Conservation (phyloP, 2,329 filamentous ascomycete species). For the Ciborinia camelliae region DNA sequence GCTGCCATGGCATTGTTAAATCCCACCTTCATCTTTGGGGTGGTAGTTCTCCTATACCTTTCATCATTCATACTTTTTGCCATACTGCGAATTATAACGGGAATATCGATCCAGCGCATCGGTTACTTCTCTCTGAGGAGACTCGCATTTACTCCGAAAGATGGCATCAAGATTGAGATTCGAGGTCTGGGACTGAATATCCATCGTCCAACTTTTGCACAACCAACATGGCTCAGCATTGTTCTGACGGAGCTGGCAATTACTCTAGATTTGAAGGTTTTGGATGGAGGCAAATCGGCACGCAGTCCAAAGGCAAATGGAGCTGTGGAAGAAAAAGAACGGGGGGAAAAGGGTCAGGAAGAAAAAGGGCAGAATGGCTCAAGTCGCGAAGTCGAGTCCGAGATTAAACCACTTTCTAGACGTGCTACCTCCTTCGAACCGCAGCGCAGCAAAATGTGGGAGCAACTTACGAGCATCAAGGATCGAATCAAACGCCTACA, state of each 20-base stretch:
- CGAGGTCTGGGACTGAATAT: conserved; percentile 82
- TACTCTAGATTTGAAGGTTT: conserved; percentile 70
- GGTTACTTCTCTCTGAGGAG: conserved; percentile 89
- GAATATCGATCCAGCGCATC: conserved; percentile 91
- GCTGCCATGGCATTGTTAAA: conserved; percentile 60
- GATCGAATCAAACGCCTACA: conserved; percentile 85
- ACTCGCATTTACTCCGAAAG: conserved; percentile 82
- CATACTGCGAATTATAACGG: conserved; percentile 85
- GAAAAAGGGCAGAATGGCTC: conserved; percentile 26
- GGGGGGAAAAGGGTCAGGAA: too few species aligned
- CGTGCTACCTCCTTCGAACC: conserved; percentile 32
- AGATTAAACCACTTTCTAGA: conserved; percentile 25
- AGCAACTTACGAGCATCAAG: conserved; percentile 71
- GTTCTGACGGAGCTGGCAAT: conserved; percentile 82
- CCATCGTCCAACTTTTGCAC: conserved; percentile 92
- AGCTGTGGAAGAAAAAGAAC: conserved; percentile 30
- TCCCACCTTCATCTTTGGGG: conserved; percentile 81
- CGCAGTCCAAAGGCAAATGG: conserved; percentile 28
- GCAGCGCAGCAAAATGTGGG: conserved; percentile 72
- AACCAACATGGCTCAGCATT: conserved; percentile 94
- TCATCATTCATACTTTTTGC: conserved; percentile 92
- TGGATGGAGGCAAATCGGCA: conserved; percentile 48
- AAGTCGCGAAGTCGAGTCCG: conserved; percentile 25
- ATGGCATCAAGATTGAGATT: conserved; percentile 87
- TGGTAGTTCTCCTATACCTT: conserved; percentile 82